Evolutionary conservation across 148 eudicot species (phyloP), one percentile per base, ranked within the genome.

Genomic region (Arbutus unedo): DNA sequence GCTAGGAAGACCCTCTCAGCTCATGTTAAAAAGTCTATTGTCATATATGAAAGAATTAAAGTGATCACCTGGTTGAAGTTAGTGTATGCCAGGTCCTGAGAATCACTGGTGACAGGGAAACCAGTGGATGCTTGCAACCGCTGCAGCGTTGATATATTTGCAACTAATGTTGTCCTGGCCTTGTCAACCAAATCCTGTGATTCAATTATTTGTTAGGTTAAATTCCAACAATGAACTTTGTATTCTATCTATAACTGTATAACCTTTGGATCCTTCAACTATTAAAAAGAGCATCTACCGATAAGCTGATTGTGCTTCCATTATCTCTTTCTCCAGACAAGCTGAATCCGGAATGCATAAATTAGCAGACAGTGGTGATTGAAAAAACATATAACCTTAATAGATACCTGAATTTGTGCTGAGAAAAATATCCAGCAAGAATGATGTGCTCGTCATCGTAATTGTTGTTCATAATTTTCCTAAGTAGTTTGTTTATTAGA

Each of bases 161-260:
- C 93, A 75, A 92, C 94, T 77, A 95, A 83, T 81, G 89, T 85
- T 55, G 93, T 89, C 84, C 88, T 89, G 21, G 98, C 96, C 86
- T 93, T 93, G 87, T 95, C 98, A 84, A 95, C 92, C 89, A 95
- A 87, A 86, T 93, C 95, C 97, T 95, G 86, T 73, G 25, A 77
- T 64, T 11, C 38, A 31, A 60, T 73, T 16, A 60, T 79, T 55
- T 49, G 68, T 31, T 16, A 77, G 21, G 48, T 55, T 76, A 76
- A 49, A 49, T 25, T 76, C 79, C 79, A 49, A 75, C 14, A 10
- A 75, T 13, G 15, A 47, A 21, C 55, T 48, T 3, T 74, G 16
- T 5, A 2, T 8, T 9, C 41, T 11, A 23, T 13, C 38, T 43
- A 43, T 43, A 18, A 59, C 64, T 1, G 64, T 78, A 18, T 43